Evolutionary conservation across 768 basidiomycete species (phyloP), one percentile per base, ranked within the genome.

Genomic region (Sporobolomyces pararoseus): DNA sequence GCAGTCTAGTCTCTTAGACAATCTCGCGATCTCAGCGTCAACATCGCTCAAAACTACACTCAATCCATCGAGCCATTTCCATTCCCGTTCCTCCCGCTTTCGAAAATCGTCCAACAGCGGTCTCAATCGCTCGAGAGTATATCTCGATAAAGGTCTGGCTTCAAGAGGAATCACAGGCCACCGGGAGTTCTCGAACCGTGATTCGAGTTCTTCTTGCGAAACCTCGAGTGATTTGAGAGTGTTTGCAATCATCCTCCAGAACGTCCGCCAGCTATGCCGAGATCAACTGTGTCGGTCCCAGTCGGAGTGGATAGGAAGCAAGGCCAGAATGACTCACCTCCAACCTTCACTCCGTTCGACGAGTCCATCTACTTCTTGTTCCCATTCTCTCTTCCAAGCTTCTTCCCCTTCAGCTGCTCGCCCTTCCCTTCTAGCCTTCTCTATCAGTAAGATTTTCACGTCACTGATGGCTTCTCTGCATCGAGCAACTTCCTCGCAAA

Each of bases 321-420:
- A 17, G 39, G 17, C 17, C 9, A 3, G 6, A 5, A 31, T 7
- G 2, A 31, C 68, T 39, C 47, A 76, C 75, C 66, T 65, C 75
- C 75, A 76, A 0, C 75, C 75, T 10, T 69, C 73, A 31, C 68
- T 76, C 55, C 61, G 39, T 44, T 63, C 51, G 9, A 76, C 63
- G 13, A 76, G 34, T 27, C 39, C 65, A 19, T 69, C 70, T 4
- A 76, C 75, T 31, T 44, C 37, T n/a, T 35, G 17, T n/a, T 70
- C 70, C 66, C 66, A 76, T 44, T 74, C 75, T 13, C 21, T 7
- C 49, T 63, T 46, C 64, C 66, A 62, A 25, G 31, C 66, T 7
- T 27, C 63, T 29, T 27, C 39, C n/a, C 35, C 50, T 25, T 27
- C 50, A 25, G 4, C 10, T 27, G 12, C 46, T 16, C 32, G 13